phyloP scores from a whole-genome alignment of 2,329 filamentous ascomycete genomes.

The Exserohilum turcica region DNA sequence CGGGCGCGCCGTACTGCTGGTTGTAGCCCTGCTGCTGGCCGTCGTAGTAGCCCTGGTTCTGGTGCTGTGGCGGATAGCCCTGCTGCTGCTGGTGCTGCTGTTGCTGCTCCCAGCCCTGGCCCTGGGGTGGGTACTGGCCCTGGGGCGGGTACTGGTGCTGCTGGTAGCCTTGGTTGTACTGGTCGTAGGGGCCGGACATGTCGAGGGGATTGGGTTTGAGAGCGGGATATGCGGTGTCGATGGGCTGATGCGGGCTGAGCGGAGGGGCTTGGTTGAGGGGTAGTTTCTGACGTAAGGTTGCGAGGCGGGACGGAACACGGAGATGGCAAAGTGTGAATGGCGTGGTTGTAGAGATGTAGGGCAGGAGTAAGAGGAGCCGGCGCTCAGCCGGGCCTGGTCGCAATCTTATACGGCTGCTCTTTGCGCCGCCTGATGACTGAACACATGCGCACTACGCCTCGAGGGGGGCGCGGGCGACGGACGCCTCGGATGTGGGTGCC shows the following conservation, averaged over 20 bases:
- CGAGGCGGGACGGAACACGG: conserved; percentile 9
- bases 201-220: conserved; percentile 20
- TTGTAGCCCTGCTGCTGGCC: conserved; percentile 38
- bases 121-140: conserved; percentile 35
- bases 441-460: conserved; percentile 18
- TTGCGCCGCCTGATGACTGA: conserved; percentile 33
- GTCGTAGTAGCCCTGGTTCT: conserved; percentile 37
- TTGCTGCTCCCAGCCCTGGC: conserved; percentile 40
- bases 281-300: too few species aligned
- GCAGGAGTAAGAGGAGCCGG: conserved; percentile 5
- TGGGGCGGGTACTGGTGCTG: conserved; percentile 47
- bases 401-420: conserved; percentile 26
- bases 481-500: conserved; percentile 29
- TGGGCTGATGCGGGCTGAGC: conserved; percentile 9
- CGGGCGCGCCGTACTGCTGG: conserved; percentile 54
- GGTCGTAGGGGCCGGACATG: conserved; percentile 61
- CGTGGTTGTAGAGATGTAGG: background rate
- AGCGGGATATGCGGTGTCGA: too few species aligned
- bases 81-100: conserved; percentile 38
- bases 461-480: conserved; percentile 31
- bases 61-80: conserved; percentile 41
- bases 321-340: conserved; percentile 16
- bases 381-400: conserved; percentile 1
- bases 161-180: conserved; percentile 48
- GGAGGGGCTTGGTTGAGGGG: conserved; percentile 9